phyloP scores from a whole-genome alignment of 2,329 filamentous ascomycete species.

The Stagonosporopsis tanaceti region DNA sequence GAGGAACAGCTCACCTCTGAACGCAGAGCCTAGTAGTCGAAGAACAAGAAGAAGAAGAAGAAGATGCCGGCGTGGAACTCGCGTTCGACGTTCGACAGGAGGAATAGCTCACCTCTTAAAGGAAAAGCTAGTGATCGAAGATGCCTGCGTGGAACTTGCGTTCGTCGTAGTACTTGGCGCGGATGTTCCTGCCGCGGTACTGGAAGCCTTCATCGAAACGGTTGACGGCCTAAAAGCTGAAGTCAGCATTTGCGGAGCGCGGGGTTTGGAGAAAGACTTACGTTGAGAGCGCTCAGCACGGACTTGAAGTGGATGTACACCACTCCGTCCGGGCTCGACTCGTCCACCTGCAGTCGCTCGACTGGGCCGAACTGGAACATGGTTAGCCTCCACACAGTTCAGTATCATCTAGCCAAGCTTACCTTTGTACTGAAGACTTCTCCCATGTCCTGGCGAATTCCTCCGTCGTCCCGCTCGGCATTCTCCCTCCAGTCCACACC shows the following conservation, averaged over 20 bases:
- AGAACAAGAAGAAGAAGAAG: too few species aligned
- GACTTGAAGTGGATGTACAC: conserved; percentile 96
- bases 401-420: conserved; percentile 17
- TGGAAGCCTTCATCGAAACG: conserved; percentile 90
- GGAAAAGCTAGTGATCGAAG: conserved; percentile 34
- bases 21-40: too few species aligned
- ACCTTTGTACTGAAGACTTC: conserved; percentile 88
- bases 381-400: conserved; percentile 13
- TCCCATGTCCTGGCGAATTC: conserved; percentile 90
- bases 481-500: conserved; percentile 83
- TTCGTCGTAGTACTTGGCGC: conserved; percentile 80
- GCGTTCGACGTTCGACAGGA: too few species aligned
- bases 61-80: too few species aligned
- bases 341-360: conserved; percentile 74
- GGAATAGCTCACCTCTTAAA: too few species aligned
- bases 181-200: conserved; percentile 87
- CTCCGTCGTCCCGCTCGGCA: conserved; percentile 66
- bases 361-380: conserved; percentile 76
- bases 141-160: conserved; percentile 76
- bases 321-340: conserved; percentile 65
- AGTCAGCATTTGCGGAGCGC: conserved; percentile 17
- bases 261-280: conserved; percentile 56
- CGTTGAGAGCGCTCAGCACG: conserved; percentile 81
- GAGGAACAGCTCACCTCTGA: too few species aligned
- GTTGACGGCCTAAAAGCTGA: conserved; percentile 76